Evolutionary conservation across 1,284 basidiomycete genomes (phyloP).

Genomic region (Sporisorium reilianum): DNA sequence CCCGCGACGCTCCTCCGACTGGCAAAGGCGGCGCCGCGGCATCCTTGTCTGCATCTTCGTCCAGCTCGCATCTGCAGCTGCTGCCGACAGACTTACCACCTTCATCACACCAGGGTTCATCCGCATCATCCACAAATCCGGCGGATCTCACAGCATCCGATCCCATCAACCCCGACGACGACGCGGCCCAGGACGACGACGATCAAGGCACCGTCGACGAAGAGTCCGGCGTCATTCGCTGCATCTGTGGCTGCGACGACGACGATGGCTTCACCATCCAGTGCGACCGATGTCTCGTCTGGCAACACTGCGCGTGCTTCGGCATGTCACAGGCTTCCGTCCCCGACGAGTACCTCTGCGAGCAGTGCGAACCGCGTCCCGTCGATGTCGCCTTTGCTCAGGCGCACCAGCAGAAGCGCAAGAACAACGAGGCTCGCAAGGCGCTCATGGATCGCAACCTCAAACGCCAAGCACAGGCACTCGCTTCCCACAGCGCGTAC

Average conservation of each 20-base stretch:
- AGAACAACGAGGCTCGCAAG: slow-evolving; percentile 64
- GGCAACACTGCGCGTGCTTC: slow-evolving; percentile 92
- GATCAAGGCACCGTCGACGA: slow-evolving; percentile 62
- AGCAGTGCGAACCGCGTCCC: slow-evolving; percentile 68
- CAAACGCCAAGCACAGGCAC: slow-evolving; percentile 41
- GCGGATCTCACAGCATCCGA: slow-evolving; percentile 19
- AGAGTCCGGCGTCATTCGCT: slow-evolving; percentile 70
- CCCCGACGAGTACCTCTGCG: slow-evolving; percentile 76
- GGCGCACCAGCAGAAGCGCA: slow-evolving; percentile 60
- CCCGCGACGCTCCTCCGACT: slow-evolving; percentile 38
- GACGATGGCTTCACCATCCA: slow-evolving; percentile 94
- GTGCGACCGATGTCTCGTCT: slow-evolving; percentile 87
- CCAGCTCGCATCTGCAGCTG: slow-evolving; percentile 5
- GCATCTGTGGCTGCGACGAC: slow-evolving; percentile 78
- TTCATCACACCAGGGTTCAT: neutral
- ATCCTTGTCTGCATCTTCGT: slow-evolving; percentile 13
- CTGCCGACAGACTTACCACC: slow-evolving; percentile 3
- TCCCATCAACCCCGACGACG: slow-evolving; percentile 28
- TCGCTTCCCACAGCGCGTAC: slow-evolving; percentile 21
- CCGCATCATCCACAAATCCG: neutral
- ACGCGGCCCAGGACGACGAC: slow-evolving; percentile 47
- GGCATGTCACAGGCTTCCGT: slow-evolving; percentile 73
- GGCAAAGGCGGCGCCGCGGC: slow-evolving; percentile 7
- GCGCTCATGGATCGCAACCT: slow-evolving; percentile 52
- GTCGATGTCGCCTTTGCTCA: slow-evolving; percentile 64